Evolutionary conservation across 352 stramenopile species (phyloP).

Genomic region (Phytophthora chlamydospora): DNA sequence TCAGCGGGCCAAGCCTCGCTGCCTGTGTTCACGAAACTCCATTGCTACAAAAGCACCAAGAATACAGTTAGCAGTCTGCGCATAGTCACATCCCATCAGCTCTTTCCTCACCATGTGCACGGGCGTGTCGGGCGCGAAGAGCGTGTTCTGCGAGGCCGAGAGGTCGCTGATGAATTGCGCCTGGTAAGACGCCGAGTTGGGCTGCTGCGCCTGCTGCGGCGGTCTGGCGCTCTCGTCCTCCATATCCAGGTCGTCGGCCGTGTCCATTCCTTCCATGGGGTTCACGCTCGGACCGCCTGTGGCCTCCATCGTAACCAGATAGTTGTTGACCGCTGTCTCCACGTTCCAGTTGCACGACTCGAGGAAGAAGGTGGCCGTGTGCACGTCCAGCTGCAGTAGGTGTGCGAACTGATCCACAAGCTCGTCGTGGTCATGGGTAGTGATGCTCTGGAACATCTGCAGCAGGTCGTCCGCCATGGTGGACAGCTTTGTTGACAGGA

Average conservation of each 20-base stretch:
- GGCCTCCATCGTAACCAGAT: constrained; percentile 71
- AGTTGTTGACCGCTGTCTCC: constrained; percentile 85
- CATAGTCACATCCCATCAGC: background rate
- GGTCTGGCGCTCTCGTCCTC: constrained; percentile 42
- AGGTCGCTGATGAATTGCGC: constrained; percentile 77
- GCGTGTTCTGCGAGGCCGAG: constrained; percentile 55
- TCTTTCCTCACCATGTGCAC: constrained; percentile 62
- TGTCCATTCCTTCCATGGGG: constrained; percentile 36
- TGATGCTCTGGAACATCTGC: constrained; percentile 91
- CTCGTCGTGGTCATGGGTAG: constrained; percentile 84
- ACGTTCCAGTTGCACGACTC: constrained; percentile 92
- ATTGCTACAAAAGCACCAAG: constrained; percentile 48
- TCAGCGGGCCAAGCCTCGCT: constrained; percentile 57
- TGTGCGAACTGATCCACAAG: constrained; percentile 85
- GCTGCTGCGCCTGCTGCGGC: constrained; percentile 11
- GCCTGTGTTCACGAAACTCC: constrained; percentile 80
- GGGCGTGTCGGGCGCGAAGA: constrained; percentile 52
- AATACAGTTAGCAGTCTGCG: constrained; percentile 1
- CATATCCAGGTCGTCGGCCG: constrained; percentile 60
- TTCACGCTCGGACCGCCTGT: constrained; percentile 18
- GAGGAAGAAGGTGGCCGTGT: constrained; percentile 84
- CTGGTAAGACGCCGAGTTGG: constrained; percentile 40
- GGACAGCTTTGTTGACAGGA: background rate
- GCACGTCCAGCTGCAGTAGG: constrained; percentile 69
- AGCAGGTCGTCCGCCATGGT: constrained; percentile 82